Evolutionary conservation across 768 basidiomycete genomes (phyloP).

Genomic region (Infundibulicybe gibba): DNA sequence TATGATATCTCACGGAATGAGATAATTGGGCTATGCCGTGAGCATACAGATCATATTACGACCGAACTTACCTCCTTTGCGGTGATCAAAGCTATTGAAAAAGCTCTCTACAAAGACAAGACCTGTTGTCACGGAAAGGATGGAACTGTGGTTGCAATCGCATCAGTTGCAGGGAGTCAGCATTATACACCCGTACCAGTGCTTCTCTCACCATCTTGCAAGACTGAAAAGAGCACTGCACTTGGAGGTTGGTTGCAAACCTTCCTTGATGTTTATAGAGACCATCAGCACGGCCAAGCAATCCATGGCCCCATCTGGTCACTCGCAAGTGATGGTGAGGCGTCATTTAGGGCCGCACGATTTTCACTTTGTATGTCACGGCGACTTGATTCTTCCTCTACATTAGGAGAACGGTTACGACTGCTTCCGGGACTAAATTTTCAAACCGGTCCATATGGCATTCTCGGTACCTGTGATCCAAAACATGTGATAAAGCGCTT

Average conservation of each 20-base stretch:
- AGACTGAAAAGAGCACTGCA: constrained; percentile 12
- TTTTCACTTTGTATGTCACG: constrained; percentile 11
- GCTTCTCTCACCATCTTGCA: constrained; percentile 19
- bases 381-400: constrained; percentile 4
- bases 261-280: constrained; percentile 9
- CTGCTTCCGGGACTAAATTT: constrained; percentile 15
- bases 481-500: constrained; percentile 13
- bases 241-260: constrained; percentile 10
- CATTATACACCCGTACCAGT: constrained; percentile 18
- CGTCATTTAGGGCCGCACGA: constrained; percentile 16
- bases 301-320: constrained; percentile 17
- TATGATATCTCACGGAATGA: constrained; percentile 9
- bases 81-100: constrained; percentile 6
- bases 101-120: constrained; percentile 4
- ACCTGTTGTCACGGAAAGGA: constrained; percentile 19
- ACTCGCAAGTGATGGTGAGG: constrained; percentile 24
- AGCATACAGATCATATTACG: constrained; percentile 13
- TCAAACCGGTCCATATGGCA: constrained; percentile 11
- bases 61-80: constrained; percentile 3
- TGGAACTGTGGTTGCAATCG: constrained; percentile 22
- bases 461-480: constrained; percentile 14
- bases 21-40: constrained; percentile 15
- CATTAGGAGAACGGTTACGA: too few species aligned
- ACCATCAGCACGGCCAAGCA: constrained; percentile 11
- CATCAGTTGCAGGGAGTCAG: constrained; percentile 12